Evolutionary conservation across 768 basidiomycete species (phyloP), one percentile per base, ranked within the genome.

Genomic region (Leucogyrophana mollusca): DNA sequence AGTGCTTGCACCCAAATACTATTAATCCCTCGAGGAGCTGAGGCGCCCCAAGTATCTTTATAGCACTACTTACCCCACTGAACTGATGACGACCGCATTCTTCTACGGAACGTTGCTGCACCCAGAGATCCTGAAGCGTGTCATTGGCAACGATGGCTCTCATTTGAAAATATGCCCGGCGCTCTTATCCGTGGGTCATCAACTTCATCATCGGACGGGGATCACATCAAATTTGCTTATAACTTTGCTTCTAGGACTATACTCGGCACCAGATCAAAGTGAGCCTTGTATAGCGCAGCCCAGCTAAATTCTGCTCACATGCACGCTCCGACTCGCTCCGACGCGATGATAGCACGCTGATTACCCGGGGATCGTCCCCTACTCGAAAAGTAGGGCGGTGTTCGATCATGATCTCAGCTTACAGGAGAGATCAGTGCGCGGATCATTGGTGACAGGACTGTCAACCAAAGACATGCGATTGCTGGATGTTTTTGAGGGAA

Each of bases 51-150:
- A n/a, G n/a, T n/a, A n/a, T n/a, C n/a, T n/a, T n/a, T n/a, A n/a
- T n/a, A n/a, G n/a, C n/a, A n/a, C n/a, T n/a, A n/a, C n/a, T n/a
- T n/a, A n/a, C n/a, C n/a, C n/a, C n/a, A n/a, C 27, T 7, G 27
- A 6, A 30, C 13, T 21, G 14, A 71, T 71, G 68, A 36, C 61
- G 50, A 66, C 70, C 20, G 84, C 84, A 14, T 94, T 94, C 66
- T 88, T 92, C 71, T 93, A 94, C 65, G 94, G 94, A 10, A 95
- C 90, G 0, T 71, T 97, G 17, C 83, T 94, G 75, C 90, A 94
- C 56, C 92, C 93, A 5, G 79, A 78, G 40, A 87, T 97, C 57
- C 70, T 96, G 32, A 78, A 73, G 46, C 72, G 83, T 16, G 92
- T 96, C 6, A 81, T 96, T 35, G 73, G 73, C 5, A 83, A 88